Percentiles rank a stretch among this genome's conserved stretches.
phyloP scores from a whole-genome alignment of 2,329 filamentous ascomycete genomes.

The Seiridium unicorne region DNA sequence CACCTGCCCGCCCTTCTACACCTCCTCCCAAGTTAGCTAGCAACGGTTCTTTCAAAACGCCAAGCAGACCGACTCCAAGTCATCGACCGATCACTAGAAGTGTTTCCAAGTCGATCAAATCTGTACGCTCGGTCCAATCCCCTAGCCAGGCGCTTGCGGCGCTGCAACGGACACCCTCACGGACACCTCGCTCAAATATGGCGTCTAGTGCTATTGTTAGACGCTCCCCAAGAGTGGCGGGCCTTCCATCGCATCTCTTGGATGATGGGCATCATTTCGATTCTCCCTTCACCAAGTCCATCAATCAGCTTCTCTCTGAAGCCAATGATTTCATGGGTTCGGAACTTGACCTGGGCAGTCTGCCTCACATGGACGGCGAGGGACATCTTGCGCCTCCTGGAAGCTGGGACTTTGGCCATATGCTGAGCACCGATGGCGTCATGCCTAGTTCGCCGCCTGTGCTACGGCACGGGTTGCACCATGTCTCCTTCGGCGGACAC shows the following conservation, averaged over 20 bases:
- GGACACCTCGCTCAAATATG: conserved; percentile 35
- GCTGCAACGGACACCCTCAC: conserved; percentile 48
- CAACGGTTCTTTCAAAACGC: conserved; percentile 56
- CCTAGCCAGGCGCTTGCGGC: conserved; percentile 37
- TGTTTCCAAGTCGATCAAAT: conserved; percentile 56
- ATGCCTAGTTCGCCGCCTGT: conserved; percentile 49
- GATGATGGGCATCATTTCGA: conserved; percentile 5
- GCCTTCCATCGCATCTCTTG: conserved; percentile 4
- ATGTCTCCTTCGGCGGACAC: conserved; percentile 19
- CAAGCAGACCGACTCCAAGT: conserved; percentile 59
- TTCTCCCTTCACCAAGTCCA: conserved; percentile 28
- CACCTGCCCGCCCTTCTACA: conserved; percentile 49
- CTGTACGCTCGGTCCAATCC: conserved; percentile 49
- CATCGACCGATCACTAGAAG: conserved; percentile 62
- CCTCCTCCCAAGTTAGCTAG: conserved; percentile 50
- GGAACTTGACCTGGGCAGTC: conserved; percentile 33
- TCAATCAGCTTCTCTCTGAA: conserved; percentile 64
- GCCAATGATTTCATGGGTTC: conserved; percentile 42
- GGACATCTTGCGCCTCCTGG: conserved; percentile 21
- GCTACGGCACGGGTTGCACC: conserved; percentile 17
- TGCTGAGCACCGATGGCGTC: conserved; percentile 45
- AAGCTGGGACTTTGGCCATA: conserved; percentile 45
- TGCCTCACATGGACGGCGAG: conserved; percentile 37
- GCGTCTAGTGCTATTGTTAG: conserved; percentile 33
- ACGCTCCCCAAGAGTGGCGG: conserved; percentile 39